A percentile compares a stretch with the other conserved stretches of the same genome.
Conservation (phyloP, 192 early-diverging fungal genomes). For the Linnemannia elongata region DNA sequence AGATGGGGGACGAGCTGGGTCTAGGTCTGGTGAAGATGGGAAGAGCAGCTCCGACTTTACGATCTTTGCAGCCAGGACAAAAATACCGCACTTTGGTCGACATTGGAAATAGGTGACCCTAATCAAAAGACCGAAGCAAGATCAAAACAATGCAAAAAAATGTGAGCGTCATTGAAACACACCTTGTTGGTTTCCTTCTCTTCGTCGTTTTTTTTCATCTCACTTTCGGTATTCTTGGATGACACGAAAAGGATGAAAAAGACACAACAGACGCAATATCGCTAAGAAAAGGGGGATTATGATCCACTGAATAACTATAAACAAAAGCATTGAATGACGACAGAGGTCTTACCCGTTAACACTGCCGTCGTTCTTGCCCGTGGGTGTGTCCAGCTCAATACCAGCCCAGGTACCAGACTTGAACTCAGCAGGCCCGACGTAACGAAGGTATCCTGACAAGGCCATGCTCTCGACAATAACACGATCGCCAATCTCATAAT, state of each 20-base stretch:
- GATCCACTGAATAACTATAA: neutral
- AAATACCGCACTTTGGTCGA: constrained; percentile 77
- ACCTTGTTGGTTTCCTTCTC: neutral
- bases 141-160: constrained; percentile 12
- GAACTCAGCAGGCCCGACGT: constrained; percentile 79
- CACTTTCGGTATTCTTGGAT: neutral
- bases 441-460: constrained; percentile 75
- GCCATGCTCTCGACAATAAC: constrained; percentile 73
- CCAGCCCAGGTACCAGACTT: constrained; percentile 87
- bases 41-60: constrained; percentile 46
- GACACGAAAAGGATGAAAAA: neutral
- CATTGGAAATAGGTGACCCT: constrained; percentile 81
- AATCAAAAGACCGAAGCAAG: constrained; percentile 7
- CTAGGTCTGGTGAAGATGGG: constrained; percentile 24
- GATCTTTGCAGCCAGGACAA: constrained; percentile 76
- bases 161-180: constrained; percentile 3
- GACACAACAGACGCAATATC: no score
- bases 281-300: neutral
- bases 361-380: constrained; percentile 85
- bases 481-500: constrained; percentile 66
- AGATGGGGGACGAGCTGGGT: constrained; percentile 35
- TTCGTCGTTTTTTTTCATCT: neutral
- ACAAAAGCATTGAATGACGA: neutral
- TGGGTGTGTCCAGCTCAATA: constrained; percentile 77
- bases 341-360: constrained; percentile 69